Evolutionary conservation across 2,329 filamentous ascomycete species (phyloP), one percentile per base, ranked within the genome.

Genomic region (Colletotrichum salicis): DNA sequence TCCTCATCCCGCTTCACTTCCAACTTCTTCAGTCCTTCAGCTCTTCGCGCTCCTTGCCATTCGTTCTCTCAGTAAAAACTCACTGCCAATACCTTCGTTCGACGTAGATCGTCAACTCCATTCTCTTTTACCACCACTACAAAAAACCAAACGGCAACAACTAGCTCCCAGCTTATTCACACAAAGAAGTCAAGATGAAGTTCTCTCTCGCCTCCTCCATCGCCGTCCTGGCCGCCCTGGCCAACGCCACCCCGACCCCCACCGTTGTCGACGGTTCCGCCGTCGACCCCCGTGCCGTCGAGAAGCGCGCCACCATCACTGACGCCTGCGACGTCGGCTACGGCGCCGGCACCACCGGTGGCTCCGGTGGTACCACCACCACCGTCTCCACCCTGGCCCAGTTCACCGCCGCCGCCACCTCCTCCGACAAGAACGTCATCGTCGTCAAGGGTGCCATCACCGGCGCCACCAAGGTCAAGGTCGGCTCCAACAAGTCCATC

Each of bases 301-400:
- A 75, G 73, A 82, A 82, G 78, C 79, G 80, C 58, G 80, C 81
- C 63, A 73, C 79, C 74, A 77, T 82, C 75, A 80, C 78, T 7
- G 81, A 82, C 61, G 77, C 79, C n/a, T 81, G 79, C 67, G 69
- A 77, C 65, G 75, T 83, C 54, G 81, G 81, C 8, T 83, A 79
- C 72, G 81, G 79, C 54, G 76, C 76, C 55, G 84, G 86, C 64
- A 88, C 86, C 41, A 88, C 83, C 1, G 87, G 86, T 70, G 87
- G 87, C 66, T 79, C 82, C 62, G 86, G 85, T 64, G 86, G 86
- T 58, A 80, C 85, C 27, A 86, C 84, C 13, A 85, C 83, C 48
- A 87, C 86, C 54, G 88, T 90, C 65, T 85, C 85, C 24, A 84
- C 83, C 15, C 84, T 87, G 62, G 81, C 83, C 35, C 81, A 82